Percentiles rank a stretch among this genome's conserved stretches.
Evolutionary conservation across 495 filamentous ascomycete genomes (phyloP).

Genomic region (Lasiosphaeris hirsuta): DNA sequence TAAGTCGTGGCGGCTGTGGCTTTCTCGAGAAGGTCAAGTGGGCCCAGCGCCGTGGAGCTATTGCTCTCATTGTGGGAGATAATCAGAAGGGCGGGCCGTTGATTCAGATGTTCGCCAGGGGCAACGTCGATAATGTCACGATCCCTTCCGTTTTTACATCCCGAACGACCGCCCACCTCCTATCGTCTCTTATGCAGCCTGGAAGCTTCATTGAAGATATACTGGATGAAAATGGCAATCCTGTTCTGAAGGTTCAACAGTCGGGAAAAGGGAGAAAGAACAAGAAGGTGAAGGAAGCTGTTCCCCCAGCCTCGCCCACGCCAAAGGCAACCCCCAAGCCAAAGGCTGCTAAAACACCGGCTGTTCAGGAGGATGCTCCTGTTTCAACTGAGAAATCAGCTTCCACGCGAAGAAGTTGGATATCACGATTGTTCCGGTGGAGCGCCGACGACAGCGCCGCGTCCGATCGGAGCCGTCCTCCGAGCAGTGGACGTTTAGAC

Average conservation of each 20-base stretch:
- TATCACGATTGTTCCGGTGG: conserved; percentile 53
- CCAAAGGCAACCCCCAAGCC: conserved; percentile 17
- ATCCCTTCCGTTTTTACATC: conserved; percentile 95
- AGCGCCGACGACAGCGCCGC: conserved; percentile 32
- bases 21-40: conserved; percentile 97
- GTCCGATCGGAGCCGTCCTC: conserved; percentile 63
- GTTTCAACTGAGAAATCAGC: conserved; percentile 5
- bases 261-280: conserved; percentile 39
- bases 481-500: conserved; percentile 79
- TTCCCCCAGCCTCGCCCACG: conserved; percentile 12
- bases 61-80: conserved; percentile 91
- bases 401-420: conserved; percentile 42
- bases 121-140: conserved; percentile 89
- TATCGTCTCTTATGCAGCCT: conserved; percentile 82
- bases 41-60: conserved; percentile 84
- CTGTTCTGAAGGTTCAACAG: conserved; percentile 45
- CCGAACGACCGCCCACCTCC: conserved; percentile 85
- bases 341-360: conserved; percentile 12
- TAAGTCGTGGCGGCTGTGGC: conserved; percentile 91
- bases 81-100: conserved; percentile 80
- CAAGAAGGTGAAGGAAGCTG: conserved; percentile 36
- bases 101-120: conserved; percentile 94
- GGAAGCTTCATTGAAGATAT: conserved; percentile 57
- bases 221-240: conserved; percentile 52
- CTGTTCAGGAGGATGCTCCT: conserved; percentile 12